Percentiles rank a stretch among this genome's conserved stretches.
Conservation (phyloP, 208 protist genomes). For the Naegleria lovaniensis region DNA sequence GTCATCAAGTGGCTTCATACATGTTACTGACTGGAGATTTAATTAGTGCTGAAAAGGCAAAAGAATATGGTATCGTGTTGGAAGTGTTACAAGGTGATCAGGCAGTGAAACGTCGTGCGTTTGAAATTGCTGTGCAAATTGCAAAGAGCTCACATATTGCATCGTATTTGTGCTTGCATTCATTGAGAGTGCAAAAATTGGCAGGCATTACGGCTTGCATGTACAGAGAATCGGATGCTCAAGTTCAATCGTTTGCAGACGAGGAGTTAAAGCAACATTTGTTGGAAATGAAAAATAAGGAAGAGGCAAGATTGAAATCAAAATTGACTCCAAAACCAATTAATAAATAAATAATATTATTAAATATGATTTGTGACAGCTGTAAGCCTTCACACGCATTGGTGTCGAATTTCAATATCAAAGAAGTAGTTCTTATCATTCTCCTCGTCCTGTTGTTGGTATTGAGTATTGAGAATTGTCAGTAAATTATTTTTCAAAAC, state of each 20-base stretch:
- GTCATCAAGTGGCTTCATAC: conserved; percentile 45
- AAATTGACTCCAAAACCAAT: too few species aligned
- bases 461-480: not conserved
- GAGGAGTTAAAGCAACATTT: not conserved
- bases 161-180: not conserved
- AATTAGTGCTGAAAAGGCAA: conserved; percentile 44
- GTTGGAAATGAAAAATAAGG: not conserved
- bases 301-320: not conserved
- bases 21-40: conserved; percentile 47
- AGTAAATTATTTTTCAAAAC: not conserved
- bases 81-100: conserved; percentile 2
- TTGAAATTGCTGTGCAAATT: not conserved
- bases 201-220: not conserved
- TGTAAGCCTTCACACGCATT: too few species aligned
- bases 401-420: not conserved
- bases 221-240: conserved; percentile 4
- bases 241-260: not conserved
- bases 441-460: not conserved
- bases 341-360: too few species aligned
- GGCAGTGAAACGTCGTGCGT: not conserved
- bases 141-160: not conserved
- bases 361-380: too few species aligned
- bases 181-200: not conserved
- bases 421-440: not conserved
- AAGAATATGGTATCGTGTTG: conserved; percentile 45